These are phyloP conservation scores for Globisporangium orthogonon DNA, from an alignment of 352 stramenopile genomes.

Conservation along the genomic window DNA sequence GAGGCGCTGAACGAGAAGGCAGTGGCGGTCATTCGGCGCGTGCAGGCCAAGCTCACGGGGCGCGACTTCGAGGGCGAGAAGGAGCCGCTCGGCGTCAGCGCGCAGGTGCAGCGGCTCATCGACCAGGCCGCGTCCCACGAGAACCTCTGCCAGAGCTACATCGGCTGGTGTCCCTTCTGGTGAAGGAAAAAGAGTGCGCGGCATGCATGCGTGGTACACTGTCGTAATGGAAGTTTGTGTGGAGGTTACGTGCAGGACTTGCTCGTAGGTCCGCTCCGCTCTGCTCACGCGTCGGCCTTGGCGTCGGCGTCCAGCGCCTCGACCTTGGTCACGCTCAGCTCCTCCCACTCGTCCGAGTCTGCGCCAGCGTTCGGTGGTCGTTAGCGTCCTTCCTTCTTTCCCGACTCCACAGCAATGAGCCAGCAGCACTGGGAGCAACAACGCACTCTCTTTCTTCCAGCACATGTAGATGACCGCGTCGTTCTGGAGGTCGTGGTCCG, in stretches of 20 bases:
- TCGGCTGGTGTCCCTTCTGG: constrained; percentile 96
- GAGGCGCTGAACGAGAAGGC: constrained; percentile 95
- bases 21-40: constrained; percentile 95
- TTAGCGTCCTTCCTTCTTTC: background rate
- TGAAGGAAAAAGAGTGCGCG: constrained; percentile 9
- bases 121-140: constrained; percentile 97
- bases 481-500: constrained; percentile 81
- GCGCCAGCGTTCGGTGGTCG: background rate
- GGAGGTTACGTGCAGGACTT: too few relatives aligned
- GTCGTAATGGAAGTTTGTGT: too few relatives aligned
- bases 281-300: constrained; percentile 17
- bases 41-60: constrained; percentile 98
- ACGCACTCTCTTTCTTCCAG: constrained; percentile 85
- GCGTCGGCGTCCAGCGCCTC: constrained; percentile 28
- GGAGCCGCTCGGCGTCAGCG: constrained; percentile 68
- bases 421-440: background rate
- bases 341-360: constrained; percentile 80
- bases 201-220: background rate
- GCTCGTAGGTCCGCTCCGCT: too few relatives aligned
- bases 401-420: background rate
- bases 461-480: constrained; percentile 83
- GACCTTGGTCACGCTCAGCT: constrained; percentile 64
- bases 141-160: constrained; percentile 99
- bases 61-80: constrained; percentile 92
- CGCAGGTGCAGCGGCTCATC: constrained; percentile 96